Conservation (phyloP, 108 stramenopile species). For the Nannochloropsis salina region DNA sequence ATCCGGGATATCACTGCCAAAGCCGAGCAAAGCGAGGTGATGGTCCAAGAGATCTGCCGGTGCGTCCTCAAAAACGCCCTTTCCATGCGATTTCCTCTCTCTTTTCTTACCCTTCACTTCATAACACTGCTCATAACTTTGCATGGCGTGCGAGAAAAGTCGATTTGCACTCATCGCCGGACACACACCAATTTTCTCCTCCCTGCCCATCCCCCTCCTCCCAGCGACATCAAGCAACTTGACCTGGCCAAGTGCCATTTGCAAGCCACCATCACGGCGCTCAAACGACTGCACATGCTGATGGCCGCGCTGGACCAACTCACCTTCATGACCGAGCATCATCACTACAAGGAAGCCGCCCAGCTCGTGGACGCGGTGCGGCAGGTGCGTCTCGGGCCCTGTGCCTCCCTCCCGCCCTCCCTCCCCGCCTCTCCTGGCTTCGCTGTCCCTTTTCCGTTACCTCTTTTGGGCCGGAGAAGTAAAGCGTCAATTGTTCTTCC, state of each 20-base stretch:
- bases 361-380: constrained; percentile 84
- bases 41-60: constrained; percentile 58
- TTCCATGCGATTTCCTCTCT: neutral
- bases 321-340: constrained; percentile 62
- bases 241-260: constrained; percentile 94
- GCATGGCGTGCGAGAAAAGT: neutral
- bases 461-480: neutral
- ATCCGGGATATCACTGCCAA: constrained; percentile 54
- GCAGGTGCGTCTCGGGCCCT: constrained; percentile 35
- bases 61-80: neutral
- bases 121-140: neutral
- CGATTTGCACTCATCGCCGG: neutral
- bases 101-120: neutral
- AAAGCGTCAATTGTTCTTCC: no score
- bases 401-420: neutral
- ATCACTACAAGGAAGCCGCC: constrained; percentile 74
- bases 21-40: constrained; percentile 57
- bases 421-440: neutral
- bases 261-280: constrained; percentile 85
- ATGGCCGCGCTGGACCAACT: constrained; percentile 87
- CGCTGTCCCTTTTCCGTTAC: neutral
- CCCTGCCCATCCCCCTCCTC: constrained; percentile 35
- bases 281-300: constrained; percentile 96
- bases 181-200: neutral
- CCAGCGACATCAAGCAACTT: constrained; percentile 83